phyloP scores from a whole-genome alignment of 2,329 filamentous ascomycete genomes.

The Pestalotiopsis sp. region DNA sequence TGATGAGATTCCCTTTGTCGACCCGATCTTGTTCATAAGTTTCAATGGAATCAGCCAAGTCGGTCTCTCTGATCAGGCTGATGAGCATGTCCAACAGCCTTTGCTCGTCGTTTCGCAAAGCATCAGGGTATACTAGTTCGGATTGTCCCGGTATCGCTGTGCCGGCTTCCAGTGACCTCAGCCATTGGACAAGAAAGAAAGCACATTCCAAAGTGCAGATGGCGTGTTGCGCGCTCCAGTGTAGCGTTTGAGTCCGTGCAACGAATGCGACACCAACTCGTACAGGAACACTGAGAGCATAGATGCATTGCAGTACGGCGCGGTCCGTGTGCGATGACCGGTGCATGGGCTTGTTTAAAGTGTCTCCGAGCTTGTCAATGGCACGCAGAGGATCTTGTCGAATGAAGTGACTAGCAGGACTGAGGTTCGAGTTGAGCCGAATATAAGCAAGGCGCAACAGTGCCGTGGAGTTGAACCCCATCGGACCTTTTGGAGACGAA shows the following conservation, averaged over 20 bases:
- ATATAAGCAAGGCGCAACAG: constrained; percentile 23
- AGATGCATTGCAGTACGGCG: constrained; percentile 53
- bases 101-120: constrained; percentile 20
- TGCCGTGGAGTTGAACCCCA: constrained; percentile 48
- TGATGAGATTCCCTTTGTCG: constrained; percentile 16
- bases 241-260: constrained; percentile 52
- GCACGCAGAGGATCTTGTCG: background rate
- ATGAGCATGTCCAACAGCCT: constrained; percentile 22
- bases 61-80: constrained; percentile 26
- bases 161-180: constrained; percentile 19
- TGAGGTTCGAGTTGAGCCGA: constrained; percentile 37
- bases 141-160: background rate
- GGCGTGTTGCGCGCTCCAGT: constrained; percentile 58
- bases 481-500: constrained; percentile 51
- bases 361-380: constrained; percentile 28
- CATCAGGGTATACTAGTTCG: constrained; percentile 9
- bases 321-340: constrained; percentile 48
- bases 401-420: constrained; percentile 46
- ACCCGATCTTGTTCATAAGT: constrained; percentile 18
- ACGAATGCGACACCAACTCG: constrained; percentile 55
- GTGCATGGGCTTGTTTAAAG: constrained; percentile 35
- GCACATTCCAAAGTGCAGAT: constrained; percentile 56
- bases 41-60: constrained; percentile 17
- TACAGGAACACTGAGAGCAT: constrained; percentile 55
- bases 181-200: constrained; percentile 45